Percentiles rank a stretch among this genome's conserved stretches.
Evolutionary conservation across 129 eudicot genomes (phyloP).

Genomic region (Artemisia argyi): DNA sequence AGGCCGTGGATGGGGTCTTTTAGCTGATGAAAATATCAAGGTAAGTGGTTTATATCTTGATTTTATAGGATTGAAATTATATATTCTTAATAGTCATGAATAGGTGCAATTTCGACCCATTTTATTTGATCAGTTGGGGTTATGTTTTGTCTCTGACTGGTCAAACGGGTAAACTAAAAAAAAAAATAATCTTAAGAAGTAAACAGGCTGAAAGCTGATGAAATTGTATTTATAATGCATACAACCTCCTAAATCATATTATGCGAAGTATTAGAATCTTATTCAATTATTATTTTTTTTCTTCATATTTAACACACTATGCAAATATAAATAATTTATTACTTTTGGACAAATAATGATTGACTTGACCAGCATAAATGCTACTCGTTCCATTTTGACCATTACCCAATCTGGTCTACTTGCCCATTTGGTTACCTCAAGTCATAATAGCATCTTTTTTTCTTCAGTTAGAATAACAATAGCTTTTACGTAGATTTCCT

Average conservation of each 20-base stretch:
- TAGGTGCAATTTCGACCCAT: not conserved
- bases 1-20: constrained; percentile 99
- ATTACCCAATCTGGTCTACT: not conserved
- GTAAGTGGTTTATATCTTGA: constrained; percentile 39
- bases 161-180: no score
- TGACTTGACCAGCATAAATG: not conserved
- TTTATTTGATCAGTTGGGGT: not conserved
- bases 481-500: constrained; percentile 7
- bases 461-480: constrained; percentile 9
- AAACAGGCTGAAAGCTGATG: not conserved
- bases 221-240: constrained; percentile 11
- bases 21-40: constrained; percentile 69
- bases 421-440: not conserved
- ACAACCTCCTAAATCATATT: not conserved
- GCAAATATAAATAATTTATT: not conserved
- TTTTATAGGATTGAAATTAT: constrained; percentile 18
- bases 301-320: not conserved
- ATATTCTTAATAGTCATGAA: not conserved
- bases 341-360: not conserved
- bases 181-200: no score
- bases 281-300: not conserved
- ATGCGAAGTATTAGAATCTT: not conserved
- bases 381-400: not conserved
- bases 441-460: not conserved
- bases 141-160: constrained; percentile 3